A percentile compares a stretch with the other conserved stretches of the same genome.
Conservation (phyloP, 768 basidiomycete species). For the Russula brevipes region DNA sequence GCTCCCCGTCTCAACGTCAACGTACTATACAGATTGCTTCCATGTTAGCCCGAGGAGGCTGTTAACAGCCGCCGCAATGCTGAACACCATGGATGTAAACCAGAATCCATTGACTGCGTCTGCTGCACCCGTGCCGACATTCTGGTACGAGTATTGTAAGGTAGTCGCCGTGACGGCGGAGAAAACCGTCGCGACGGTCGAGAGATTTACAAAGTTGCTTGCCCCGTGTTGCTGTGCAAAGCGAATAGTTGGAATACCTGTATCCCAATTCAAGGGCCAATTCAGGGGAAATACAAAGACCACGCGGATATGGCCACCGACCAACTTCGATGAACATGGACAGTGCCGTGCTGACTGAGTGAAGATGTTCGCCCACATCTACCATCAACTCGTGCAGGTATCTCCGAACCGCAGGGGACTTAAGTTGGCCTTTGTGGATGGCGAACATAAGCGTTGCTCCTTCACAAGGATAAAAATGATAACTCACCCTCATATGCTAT, state of each 20-base stretch:
- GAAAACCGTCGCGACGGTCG: constrained; percentile 74
- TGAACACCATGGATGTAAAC: constrained; percentile 73
- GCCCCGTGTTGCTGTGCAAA: constrained; percentile 72
- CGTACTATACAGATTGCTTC: constrained; percentile 78
- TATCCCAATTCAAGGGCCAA: background rate
- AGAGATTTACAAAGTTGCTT: constrained; percentile 65
- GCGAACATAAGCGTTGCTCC: background rate
- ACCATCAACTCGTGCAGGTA: constrained; percentile 65
- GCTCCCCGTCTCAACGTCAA: constrained; percentile 31
- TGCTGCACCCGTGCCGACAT: constrained; percentile 37
- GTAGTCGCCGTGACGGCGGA: constrained; percentile 71
- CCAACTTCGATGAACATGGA: constrained; percentile 74
- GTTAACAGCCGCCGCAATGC: constrained; percentile 78
- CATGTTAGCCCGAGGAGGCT: constrained; percentile 68
- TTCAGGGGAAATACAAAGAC: background rate
- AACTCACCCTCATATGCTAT: constrained; percentile 53
- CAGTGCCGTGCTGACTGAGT: constrained; percentile 59
- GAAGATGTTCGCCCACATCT: constrained; percentile 73
- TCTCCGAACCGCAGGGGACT: constrained; percentile 64
- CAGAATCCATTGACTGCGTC: constrained; percentile 67
- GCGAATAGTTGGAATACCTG: constrained; percentile 71
- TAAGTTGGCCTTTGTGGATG: constrained; percentile 55
- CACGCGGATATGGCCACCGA: constrained; percentile 33
- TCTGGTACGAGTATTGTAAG: constrained; percentile 59
- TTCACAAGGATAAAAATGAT: background rate